Base-by-base conservation (phyloP, 306 rosid species). In the Cotoneaster glaucophyllus region DNA sequence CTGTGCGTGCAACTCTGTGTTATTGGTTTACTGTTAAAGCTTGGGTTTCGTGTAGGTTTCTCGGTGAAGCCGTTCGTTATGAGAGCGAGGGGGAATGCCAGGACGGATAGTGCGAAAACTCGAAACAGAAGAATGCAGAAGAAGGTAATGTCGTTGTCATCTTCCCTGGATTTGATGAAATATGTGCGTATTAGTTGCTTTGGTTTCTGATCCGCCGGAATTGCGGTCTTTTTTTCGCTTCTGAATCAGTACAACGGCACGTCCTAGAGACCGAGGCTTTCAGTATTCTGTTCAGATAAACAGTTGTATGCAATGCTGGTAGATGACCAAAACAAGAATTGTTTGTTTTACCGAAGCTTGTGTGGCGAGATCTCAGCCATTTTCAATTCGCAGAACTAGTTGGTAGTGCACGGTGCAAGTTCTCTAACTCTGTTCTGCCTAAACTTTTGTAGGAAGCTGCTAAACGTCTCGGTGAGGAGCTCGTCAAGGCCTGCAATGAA, bases 241-340 rank as follows among this genome's bases (percentile, higher is more conserved):
- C 28, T 48, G 74, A 48, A 65, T 18, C 90, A 95, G 97, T 90
- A 74, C 75, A 87, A 87, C 67, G 98, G 97, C 86, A 89, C 93
- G 2, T 75, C 93, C 3, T 81, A 63, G 76, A 86, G 73, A 67
- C 98, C 97, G 65, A 90, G 98, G 82, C 97, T 95, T 80, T 92
- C 97, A 25, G 97, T 92, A 9, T 95, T 95, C 82, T 95, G 93
- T 82, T 95, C 97, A 15, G 92, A 85, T 10, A 90, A 90, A 56
- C 97, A 95, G 74, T 70, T 92, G 79, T 89, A 95, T 84, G 97
- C 97, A 4, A 90, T 89, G 97, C 85, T 95, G 66, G 96, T 95
- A 28, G 96, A 95, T 77, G 98, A 95, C 78, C 87, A 86, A 71
- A 92, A 87, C 81, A 92, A 89, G 70, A 92, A 86, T 80, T 90